phyloP scores from a whole-genome alignment of 805 yeast genomes.

The Pichia kluyveri region DNA sequence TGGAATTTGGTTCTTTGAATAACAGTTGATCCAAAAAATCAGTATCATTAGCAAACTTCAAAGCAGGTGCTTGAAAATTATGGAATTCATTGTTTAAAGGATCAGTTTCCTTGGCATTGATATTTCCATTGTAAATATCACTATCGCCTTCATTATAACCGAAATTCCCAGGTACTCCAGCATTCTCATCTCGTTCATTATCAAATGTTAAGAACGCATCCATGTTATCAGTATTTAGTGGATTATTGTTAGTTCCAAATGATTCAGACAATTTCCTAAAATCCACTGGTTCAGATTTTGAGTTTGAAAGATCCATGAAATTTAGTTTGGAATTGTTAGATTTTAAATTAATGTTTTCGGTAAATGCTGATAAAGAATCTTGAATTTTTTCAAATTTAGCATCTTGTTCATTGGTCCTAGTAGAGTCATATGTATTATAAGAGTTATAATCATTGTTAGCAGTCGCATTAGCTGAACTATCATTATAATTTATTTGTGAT shows the following conservation, averaged over 20 bases:
- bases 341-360: not conserved
- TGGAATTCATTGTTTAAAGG: not conserved
- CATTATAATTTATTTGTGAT: not conserved
- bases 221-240: not conserved
- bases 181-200: not conserved
- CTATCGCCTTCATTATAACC: not conserved
- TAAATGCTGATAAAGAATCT: slow-evolving; percentile 2
- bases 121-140: not conserved
- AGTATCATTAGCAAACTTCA: slow-evolving; percentile 6
- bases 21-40: slow-evolving; percentile 11
- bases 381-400: not conserved
- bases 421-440: not conserved
- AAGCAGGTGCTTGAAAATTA: not conserved
- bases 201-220: not conserved
- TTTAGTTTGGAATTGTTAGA: slow-evolving; percentile 2
- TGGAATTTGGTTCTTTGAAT: slow-evolving; percentile 1
- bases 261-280: slow-evolving; percentile 5
- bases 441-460: not conserved
- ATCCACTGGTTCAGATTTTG: slow-evolving; percentile 3
- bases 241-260: too few relatives aligned
- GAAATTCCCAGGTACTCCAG: not conserved
- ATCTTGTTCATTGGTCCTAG: too few relatives aligned
- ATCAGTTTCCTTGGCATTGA: not conserved
- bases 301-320: slow-evolving; percentile 6
- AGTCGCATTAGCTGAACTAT: too few relatives aligned